Conservation (phyloP, 2,329 filamentous ascomycete genomes). For the Xylariaceae sp. region DNA sequence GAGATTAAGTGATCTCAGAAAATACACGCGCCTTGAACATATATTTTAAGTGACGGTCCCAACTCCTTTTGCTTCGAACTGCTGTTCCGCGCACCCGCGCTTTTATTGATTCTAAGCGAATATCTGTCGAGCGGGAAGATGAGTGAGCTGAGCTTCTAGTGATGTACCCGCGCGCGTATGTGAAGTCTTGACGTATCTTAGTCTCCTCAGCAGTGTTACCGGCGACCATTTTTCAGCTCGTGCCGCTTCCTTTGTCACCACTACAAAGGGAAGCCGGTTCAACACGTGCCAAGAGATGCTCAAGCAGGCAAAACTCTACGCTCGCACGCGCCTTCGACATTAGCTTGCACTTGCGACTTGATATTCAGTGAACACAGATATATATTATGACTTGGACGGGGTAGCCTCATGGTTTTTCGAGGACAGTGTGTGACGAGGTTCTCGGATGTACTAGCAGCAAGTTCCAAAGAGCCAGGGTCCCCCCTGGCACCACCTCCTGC, state of each 20-base stretch:
- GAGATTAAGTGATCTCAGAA: too few species aligned
- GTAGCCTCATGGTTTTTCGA: too few species aligned
- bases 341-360: too few species aligned
- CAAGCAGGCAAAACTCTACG: background rate
- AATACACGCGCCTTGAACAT: background rate
- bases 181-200: conserved; percentile 23
- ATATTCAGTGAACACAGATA: too few species aligned
- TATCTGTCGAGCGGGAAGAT: background rate
- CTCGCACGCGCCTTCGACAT: background rate
- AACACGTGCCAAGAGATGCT: background rate
- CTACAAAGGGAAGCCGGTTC: background rate
- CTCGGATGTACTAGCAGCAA: conserved; percentile 27
- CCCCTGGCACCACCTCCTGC: conserved; percentile 23
- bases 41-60: background rate
- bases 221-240: conserved; percentile 23
- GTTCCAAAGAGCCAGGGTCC: conserved; percentile 21
- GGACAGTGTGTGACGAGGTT: conserved; percentile 19
- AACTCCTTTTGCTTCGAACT: background rate
- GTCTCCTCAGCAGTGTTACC: conserved; percentile 12
- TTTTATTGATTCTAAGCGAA: background rate
- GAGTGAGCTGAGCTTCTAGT: conserved; percentile 7
- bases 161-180: conserved; percentile 8
- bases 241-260: conserved; percentile 11
- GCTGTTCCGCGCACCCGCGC: background rate
- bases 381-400: too few species aligned